Percentiles rank a stretch among this genome's conserved stretches.
phyloP scores from a whole-genome alignment of 139 green algal genomes.

The Spirogloea muscicola region DNA sequence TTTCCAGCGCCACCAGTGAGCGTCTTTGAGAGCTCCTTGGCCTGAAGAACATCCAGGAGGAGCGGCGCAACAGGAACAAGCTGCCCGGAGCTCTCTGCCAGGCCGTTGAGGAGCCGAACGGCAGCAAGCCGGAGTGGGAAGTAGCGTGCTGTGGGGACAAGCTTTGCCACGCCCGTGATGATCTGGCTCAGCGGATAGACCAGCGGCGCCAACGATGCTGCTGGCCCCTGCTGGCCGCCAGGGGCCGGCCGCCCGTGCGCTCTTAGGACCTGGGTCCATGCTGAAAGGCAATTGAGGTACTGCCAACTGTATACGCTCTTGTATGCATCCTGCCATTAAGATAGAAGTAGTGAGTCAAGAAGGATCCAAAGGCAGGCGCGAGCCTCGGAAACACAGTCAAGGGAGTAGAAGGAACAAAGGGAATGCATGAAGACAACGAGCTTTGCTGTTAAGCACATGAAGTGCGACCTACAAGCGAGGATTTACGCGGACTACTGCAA shows the following conservation, averaged over 20 bases:
- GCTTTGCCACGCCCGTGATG: constrained; percentile 59
- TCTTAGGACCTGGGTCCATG: constrained; percentile 74
- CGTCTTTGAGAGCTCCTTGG: constrained; percentile 46
- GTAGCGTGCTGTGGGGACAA: constrained; percentile 85
- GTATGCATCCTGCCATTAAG: constrained; percentile 71
- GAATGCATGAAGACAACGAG: too few species aligned
- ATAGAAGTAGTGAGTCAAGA: too few species aligned
- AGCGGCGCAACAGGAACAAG: constrained; percentile 76
- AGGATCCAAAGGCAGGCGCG: too few species aligned
- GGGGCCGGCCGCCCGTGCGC: too few species aligned
- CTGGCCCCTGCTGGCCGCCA: too few species aligned
- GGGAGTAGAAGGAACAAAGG: too few species aligned
- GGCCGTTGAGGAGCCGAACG: constrained; percentile 55
- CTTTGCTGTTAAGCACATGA: too few species aligned
- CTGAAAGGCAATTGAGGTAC: constrained; percentile 83
- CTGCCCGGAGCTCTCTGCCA: constrained; percentile 56
- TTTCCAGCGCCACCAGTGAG: constrained; percentile 25
- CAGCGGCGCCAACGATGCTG: constrained; percentile 72
- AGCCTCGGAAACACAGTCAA: too few species aligned
- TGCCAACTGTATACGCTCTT: constrained; percentile 86
- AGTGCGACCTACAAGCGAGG: too few species aligned
- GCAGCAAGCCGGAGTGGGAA: constrained; percentile 82
- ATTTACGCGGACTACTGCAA: too few species aligned
- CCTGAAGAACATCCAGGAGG: constrained; percentile 69
- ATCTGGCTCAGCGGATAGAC: constrained; percentile 76